Base-by-base conservation (phyloP, 2,329 filamentous ascomycete genomes). In the Scolecobasidium constrictum region DNA sequence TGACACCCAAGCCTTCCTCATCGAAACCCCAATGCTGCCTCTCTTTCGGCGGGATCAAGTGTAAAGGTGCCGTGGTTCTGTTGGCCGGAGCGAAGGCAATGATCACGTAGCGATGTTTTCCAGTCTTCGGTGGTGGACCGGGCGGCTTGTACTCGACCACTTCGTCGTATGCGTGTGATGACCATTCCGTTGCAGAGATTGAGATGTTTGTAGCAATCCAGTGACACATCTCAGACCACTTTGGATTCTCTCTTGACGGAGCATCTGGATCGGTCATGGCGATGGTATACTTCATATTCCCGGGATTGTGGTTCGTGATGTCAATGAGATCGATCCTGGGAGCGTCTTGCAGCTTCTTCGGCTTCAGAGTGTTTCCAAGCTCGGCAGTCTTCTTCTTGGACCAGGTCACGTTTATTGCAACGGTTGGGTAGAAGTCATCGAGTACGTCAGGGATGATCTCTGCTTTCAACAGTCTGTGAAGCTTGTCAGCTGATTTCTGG, bases 231-330 rank as follows among this genome's bases (percentile, higher is more conserved):
- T 78, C 69, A 16, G 62, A 64, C 71, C 71, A 75, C 43, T 71
- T 61, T 1, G 73, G 72, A 46, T 77, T 55, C 2, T 68, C 57
- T 35, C 67, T 65, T 6, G 65, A 70, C 3, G 69, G 72, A n/a
- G 73, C 73, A 54, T 78, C 73, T 0, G 74, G 74, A 51, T 78
- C 73, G 2, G 73, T 76, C 3, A 77, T 58, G 9, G 66, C 63
- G 40, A 77, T 47, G 3, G 67, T 67, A 45, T 73, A 69, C 31
- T 62, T 55, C 47, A 31, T 52, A 49, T 5, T 51, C 35, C 42
- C 35, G 28, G 33, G 42, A 36, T 19, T 50, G 56, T 11, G 50
- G 50, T 20, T 57, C 51, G 22, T 62, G 33, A 13, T 26, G 37
- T 20, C 53, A 38, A 62, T 51, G 35, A 70, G 55, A 4, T 52